phyloP scores from a whole-genome alignment of 306 rosid genomes.

The Parietaria judaica region DNA sequence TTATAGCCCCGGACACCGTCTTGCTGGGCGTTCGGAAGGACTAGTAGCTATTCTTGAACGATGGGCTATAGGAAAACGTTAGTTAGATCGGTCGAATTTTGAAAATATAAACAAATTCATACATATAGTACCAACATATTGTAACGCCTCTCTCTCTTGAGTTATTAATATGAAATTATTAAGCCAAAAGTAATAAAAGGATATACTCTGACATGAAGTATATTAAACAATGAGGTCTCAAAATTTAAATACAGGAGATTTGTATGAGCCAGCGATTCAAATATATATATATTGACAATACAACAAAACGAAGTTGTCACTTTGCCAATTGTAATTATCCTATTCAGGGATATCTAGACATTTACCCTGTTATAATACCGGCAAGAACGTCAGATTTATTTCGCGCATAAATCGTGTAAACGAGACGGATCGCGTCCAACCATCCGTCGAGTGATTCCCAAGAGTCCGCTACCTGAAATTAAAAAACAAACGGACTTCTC shows the following conservation, averaged over 20 bases:
- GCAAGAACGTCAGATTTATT: slow-evolving; percentile 87
- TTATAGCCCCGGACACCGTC: too few species aligned
- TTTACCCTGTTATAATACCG: slow-evolving; percentile 61
- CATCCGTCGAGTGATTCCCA: slow-evolving; percentile 97
- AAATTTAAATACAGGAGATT: slow-evolving; percentile 14
- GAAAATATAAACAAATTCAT: too few species aligned
- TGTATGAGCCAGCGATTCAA: slow-evolving; percentile 12
- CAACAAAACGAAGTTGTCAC: slow-evolving; percentile 12
- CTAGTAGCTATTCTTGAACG: too few species aligned
- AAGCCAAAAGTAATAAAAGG: neutral
- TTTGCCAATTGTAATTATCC: slow-evolving; percentile 13
- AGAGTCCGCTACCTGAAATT: slow-evolving; percentile 77
- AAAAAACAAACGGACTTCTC: slow-evolving; percentile 7
- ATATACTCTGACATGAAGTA: neutral
- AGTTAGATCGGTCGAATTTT: too few species aligned
- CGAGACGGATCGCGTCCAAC: slow-evolving; percentile 92
- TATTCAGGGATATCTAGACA: slow-evolving; percentile 19
- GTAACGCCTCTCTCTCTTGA: neutral
- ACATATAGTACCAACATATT: too few species aligned
- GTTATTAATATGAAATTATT: too few species aligned
- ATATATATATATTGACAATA: slow-evolving; percentile 10
- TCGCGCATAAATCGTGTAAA: slow-evolving; percentile 86
- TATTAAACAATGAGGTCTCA: neutral
- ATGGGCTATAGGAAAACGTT: too few species aligned
- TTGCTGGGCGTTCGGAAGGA: too few species aligned